Evolutionary conservation across 169 alveolate species (phyloP), one percentile per base, ranked within the genome.

Genomic region (Toxoplasma gondii): DNA sequence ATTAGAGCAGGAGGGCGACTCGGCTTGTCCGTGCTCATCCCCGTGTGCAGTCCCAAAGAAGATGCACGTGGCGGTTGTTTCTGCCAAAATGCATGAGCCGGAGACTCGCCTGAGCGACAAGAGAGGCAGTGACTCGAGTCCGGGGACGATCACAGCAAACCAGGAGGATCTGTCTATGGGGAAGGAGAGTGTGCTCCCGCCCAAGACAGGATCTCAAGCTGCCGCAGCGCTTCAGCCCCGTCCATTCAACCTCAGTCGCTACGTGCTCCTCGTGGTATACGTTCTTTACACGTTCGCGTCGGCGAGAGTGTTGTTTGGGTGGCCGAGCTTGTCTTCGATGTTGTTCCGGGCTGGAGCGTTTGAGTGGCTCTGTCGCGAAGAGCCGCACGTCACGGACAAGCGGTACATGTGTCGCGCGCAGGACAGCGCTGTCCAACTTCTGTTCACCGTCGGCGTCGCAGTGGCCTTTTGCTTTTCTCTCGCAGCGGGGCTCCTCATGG

Each of bases 261-360:
- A 58, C 54, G 27, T 88, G 45, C 93, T 93, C 27, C 93, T 93
- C 27, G 39, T 64, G 36, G 58, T 86, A 53, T 39, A 93, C 81
- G 12, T 93, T 1, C 54, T 93, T 17, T 93, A 93, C 87, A 87
- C 69, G 22, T 45, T 88, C 0, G 69, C 82, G 31, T 69, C 88
- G 36, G 93, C 91, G 29, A 19, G 93, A 2, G 95, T 93, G 36
- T 49, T 83, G 34, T 93, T 93, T 78, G 95, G 95, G 16, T 93
- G 95, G 95, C 95, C 95, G 44, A 54, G 69, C 29, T 41, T 93
- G 45, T 93, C 95, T 4, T 64, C 43, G 34, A 87, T 93, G 93
- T 90, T 93, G 80, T 90, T 93, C 0, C 58, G 39, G 17, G 84
- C 41, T 0, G 93, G 93, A 0, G 95, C 93, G 27, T 93, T 38